Conservation (phyloP, 2,329 filamentous ascomycete genomes). For the Beauveria asiatica region DNA sequence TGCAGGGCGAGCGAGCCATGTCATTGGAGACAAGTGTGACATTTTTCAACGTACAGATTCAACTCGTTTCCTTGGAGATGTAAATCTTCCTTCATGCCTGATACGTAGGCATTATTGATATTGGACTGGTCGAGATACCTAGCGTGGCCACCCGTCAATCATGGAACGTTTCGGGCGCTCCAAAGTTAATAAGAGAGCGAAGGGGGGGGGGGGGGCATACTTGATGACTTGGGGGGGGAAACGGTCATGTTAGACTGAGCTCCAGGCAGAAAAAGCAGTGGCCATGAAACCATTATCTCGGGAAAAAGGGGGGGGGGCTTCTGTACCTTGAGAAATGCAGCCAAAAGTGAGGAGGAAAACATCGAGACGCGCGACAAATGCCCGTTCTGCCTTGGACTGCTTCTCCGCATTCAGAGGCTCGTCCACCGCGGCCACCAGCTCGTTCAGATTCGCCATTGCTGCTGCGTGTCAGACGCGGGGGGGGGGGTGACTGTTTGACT, state of each 20-base stretch:
- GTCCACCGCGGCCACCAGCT: background rate
- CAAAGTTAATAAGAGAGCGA: too few species aligned
- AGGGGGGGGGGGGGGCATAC: background rate
- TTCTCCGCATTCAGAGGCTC: slow-evolving; percentile 3
- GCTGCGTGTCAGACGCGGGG: background rate
- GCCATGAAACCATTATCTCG: too few species aligned
- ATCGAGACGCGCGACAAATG: slow-evolving; percentile 12
- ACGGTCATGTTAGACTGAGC: background rate
- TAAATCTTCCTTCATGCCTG: slow-evolving; percentile 20
- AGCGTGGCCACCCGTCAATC: background rate
- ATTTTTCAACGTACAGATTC: slow-evolving; percentile 5
- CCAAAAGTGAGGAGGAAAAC: slow-evolving; percentile 16
- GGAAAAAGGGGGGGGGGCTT: too few species aligned
- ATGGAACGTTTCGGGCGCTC: too few species aligned
- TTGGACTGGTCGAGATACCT: slow-evolving; percentile 20
- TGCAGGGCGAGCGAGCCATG: background rate
- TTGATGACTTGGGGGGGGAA: slow-evolving; percentile 13
- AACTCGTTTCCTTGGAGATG: slow-evolving; percentile 11
- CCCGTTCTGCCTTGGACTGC: slow-evolving; percentile 7
- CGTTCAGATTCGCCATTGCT: slow-evolving; percentile 2
- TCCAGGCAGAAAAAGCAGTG: too few species aligned
- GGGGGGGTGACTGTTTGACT: too few species aligned
- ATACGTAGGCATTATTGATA: slow-evolving; percentile 20
- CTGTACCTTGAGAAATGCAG: slow-evolving; percentile 14
- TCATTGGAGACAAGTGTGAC: background rate